Evolutionary conservation across 2,329 filamentous ascomycete genomes (phyloP).

Genomic region (Sporothrix dimorphospora): DNA sequence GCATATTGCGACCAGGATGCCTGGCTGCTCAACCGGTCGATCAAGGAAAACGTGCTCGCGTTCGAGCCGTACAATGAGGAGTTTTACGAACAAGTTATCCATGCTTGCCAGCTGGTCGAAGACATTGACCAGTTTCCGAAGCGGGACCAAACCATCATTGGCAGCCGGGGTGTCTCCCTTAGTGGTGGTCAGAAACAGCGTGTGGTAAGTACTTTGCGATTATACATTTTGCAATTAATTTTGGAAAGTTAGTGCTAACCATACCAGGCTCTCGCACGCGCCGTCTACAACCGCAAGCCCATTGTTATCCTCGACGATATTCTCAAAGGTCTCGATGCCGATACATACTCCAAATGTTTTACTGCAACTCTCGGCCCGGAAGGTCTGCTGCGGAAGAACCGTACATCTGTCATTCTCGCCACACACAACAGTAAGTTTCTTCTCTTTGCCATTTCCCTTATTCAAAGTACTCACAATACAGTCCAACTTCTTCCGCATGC

Average conservation of each 20-base stretch:
- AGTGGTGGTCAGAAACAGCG: conserved; percentile 41
- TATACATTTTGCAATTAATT: not conserved
- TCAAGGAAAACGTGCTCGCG: conserved; percentile 47
- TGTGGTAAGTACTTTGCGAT: conserved; percentile 32
- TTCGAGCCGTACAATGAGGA: conserved; percentile 27
- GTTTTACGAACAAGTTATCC: conserved; percentile 38
- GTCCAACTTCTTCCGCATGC: conserved; percentile 29
- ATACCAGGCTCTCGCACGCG: conserved; percentile 48
- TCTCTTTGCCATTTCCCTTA: too few relatives aligned
- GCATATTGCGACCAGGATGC: conserved; percentile 50
- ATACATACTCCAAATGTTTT: conserved; percentile 29
- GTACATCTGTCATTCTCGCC: conserved; percentile 28
- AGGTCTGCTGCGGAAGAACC: conserved; percentile 26
- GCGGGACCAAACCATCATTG: conserved; percentile 37
- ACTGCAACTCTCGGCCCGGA: conserved; percentile 26
- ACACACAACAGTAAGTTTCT: conserved; percentile 30
- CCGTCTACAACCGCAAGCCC: conserved; percentile 44
- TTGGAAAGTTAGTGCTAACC: not conserved
- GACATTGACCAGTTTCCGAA: conserved; percentile 36
- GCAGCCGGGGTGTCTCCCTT: conserved; percentile 38
- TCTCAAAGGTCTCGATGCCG: conserved; percentile 30
- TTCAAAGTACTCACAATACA: not conserved
- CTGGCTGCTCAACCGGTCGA: conserved; percentile 48
- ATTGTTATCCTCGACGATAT: conserved; percentile 33
- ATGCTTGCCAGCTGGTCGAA: conserved; percentile 37